A percentile compares a stretch with the other conserved stretches of the same genome.
Evolutionary conservation across 768 basidiomycete genomes (phyloP).

Genomic region (Gloeopeniophorella convolvens): DNA sequence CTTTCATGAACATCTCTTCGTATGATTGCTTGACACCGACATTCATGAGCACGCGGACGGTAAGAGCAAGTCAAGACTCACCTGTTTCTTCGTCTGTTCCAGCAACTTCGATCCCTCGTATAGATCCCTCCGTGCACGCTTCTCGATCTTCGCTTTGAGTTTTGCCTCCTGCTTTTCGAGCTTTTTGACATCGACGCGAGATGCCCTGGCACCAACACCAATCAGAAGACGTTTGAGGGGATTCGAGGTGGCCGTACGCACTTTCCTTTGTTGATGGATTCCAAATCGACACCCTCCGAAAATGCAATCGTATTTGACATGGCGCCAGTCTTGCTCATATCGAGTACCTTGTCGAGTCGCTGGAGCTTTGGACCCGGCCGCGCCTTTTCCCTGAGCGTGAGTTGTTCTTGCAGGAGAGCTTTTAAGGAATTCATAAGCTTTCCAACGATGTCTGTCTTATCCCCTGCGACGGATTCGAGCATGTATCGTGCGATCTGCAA

Average conservation of each 20-base stretch:
- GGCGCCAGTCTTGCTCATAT: conserved; percentile 72
- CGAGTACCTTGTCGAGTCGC: conserved; percentile 81
- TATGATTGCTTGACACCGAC: conserved; percentile 72
- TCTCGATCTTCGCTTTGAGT: conserved; percentile 96
- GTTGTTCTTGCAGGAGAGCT: conserved; percentile 57
- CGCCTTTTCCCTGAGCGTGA: conserved; percentile 49
- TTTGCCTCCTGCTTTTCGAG: conserved; percentile 97
- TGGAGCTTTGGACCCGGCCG: conserved; percentile 55
- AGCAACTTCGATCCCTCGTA: conserved; percentile 96
- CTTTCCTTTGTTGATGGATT: conserved; percentile 94
- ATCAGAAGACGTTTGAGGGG: no score
- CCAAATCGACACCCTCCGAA: conserved; percentile 79
- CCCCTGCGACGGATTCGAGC: conserved; percentile 69
- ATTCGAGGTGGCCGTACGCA: no score
- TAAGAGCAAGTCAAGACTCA: conserved; percentile 25
- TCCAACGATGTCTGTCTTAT: conserved; percentile 50
- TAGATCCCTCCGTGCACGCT: conserved; percentile 80
- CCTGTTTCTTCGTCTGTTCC: conserved; percentile 88
- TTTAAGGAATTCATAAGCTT: conserved; percentile 60
- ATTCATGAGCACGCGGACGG: background rate
- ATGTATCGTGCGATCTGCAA: conserved; percentile 70
- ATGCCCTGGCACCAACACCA: conserved; percentile 47
- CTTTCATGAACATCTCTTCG: conserved; percentile 99
- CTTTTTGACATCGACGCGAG: conserved; percentile 90
- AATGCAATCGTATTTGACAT: conserved; percentile 78